A percentile compares a stretch with the other conserved stretches of the same genome.
These are phyloP conservation scores for Acanthamoeba royreba DNA, from an alignment of 208 protist species.

Conservation along the genomic window DNA sequence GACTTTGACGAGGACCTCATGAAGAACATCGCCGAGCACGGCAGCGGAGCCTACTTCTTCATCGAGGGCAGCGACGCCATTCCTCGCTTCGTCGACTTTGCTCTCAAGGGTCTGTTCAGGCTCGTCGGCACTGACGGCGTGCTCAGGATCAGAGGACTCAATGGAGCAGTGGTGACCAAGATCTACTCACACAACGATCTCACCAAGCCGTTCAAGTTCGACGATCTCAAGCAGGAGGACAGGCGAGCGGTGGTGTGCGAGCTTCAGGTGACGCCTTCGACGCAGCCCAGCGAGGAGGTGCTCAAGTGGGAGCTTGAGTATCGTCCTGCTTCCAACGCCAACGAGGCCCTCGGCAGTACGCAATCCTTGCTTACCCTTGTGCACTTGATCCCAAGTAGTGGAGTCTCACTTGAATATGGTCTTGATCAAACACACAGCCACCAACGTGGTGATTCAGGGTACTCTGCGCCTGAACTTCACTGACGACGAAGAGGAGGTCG, in stretches of 20 bases:
- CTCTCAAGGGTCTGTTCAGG: constrained; percentile 30
- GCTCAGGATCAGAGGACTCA: not conserved
- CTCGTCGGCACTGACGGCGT: not conserved
- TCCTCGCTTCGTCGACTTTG: constrained; percentile 26
- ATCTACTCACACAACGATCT: constrained; percentile 19
- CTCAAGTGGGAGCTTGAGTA: not conserved
- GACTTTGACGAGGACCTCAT: constrained; percentile 47
- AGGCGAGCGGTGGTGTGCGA: not conserved
- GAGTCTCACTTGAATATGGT: not conserved
- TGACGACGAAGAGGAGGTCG: not conserved
- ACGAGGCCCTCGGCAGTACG: not conserved
- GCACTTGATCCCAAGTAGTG: not conserved
- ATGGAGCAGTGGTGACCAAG: not conserved
- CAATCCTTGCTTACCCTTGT: not conserved
- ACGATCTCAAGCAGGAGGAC: constrained; percentile 37
- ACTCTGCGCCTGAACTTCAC: not conserved
- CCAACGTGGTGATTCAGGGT: too few species aligned
- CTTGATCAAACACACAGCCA: not conserved
- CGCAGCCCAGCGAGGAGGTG: not conserved
- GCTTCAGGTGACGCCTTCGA: not conserved
- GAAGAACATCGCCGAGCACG: constrained; percentile 26
- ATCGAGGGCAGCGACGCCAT: constrained; percentile 38
- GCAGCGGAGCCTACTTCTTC: constrained; percentile 27
- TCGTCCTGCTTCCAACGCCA: not conserved
- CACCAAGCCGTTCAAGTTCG: constrained; percentile 12